Conservation (phyloP, 164 flowering plant species). For the Macadamia tetraphylla region DNA sequence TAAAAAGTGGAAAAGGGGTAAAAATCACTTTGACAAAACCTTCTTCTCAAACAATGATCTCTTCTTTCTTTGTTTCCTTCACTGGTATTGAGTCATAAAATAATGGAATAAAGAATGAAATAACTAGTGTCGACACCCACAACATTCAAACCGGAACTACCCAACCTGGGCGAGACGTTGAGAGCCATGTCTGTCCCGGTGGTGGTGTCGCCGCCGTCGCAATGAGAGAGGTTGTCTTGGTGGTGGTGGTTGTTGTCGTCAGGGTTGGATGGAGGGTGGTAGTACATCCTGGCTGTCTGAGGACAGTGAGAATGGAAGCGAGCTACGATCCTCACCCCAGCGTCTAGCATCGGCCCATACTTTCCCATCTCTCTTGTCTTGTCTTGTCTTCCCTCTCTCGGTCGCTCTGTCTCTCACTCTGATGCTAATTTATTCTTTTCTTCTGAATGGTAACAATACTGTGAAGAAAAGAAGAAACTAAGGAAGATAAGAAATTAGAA, state of each 20-base stretch:
- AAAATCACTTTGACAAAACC: no score
- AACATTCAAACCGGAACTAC: conserved; percentile 6
- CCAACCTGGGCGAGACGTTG: not conserved
- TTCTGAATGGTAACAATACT: not conserved
- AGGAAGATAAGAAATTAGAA: not conserved
- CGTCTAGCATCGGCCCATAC: conserved; percentile 34
- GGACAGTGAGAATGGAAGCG: conserved; percentile 44
- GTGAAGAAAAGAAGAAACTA: not conserved
- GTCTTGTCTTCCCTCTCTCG: not conserved
- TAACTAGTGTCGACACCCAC: conserved; percentile 6
- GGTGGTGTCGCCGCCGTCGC: not conserved
- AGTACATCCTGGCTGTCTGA: conserved; percentile 41
- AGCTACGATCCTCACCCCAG: conserved; percentile 27
- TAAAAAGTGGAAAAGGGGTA: no score
- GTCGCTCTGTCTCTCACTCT: not conserved
- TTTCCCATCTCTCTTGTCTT: conserved; percentile 18
- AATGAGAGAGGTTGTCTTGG: not conserved
- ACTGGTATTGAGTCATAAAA: conserved; percentile 2
- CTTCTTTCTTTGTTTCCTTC: no score
- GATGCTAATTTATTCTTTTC: not conserved
- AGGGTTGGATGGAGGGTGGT: conserved; percentile 31
- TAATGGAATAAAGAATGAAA: not conserved
- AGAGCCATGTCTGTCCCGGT: conserved; percentile 1
- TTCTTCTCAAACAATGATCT: not conserved
- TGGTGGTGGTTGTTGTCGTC: conserved; percentile 1